phyloP scores from a whole-genome alignment of 2,329 filamentous ascomycete species.

The Neoarthrinium moseri region DNA sequence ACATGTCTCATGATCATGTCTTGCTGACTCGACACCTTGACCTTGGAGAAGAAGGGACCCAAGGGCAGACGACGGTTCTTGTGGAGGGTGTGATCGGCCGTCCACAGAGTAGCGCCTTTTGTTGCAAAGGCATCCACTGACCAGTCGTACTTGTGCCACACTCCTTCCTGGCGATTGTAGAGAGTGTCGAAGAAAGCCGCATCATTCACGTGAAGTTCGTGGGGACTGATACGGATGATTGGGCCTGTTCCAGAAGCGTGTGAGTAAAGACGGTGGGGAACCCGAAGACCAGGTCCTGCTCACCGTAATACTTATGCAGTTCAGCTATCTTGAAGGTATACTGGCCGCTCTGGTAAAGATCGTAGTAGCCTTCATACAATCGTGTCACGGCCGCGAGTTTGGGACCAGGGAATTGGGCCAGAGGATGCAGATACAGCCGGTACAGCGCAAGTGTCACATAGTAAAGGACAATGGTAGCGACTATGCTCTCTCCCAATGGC shows the following conservation, averaged over 20 bases:
- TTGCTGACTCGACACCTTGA: slow-evolving; percentile 13
- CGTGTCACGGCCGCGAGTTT: slow-evolving; percentile 14
- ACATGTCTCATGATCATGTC: slow-evolving; percentile 4
- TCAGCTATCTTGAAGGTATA: too few species aligned
- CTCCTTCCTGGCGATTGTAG: slow-evolving; percentile 15
- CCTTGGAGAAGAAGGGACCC: slow-evolving; percentile 20
- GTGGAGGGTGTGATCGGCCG: slow-evolving; percentile 12
- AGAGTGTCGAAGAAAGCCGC: slow-evolving; percentile 13
- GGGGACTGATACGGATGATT: slow-evolving; percentile 16
- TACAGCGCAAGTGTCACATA: not conserved
- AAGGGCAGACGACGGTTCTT: slow-evolving; percentile 17
- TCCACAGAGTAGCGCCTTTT: slow-evolving; percentile 1
- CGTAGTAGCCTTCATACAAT: slow-evolving; percentile 15
- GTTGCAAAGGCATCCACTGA: slow-evolving; percentile 11
- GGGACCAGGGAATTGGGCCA: slow-evolving; percentile 14
- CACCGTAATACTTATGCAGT: too few species aligned
- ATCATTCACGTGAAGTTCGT: slow-evolving; percentile 18
- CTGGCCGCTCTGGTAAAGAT: slow-evolving; percentile 12
- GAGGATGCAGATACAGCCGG: slow-evolving; percentile 7
- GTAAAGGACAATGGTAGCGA: not conserved
- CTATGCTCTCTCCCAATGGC: not conserved
- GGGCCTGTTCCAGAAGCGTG: too few species aligned
- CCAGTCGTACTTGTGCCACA: slow-evolving; percentile 16
- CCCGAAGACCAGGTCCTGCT: too few species aligned
- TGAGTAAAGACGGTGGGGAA: too few species aligned